A percentile compares a stretch with the other conserved stretches of the same genome.
Evolutionary conservation across 2,329 filamentous ascomycete species (phyloP).

Genomic region (Aspergillus costaricaensis): DNA sequence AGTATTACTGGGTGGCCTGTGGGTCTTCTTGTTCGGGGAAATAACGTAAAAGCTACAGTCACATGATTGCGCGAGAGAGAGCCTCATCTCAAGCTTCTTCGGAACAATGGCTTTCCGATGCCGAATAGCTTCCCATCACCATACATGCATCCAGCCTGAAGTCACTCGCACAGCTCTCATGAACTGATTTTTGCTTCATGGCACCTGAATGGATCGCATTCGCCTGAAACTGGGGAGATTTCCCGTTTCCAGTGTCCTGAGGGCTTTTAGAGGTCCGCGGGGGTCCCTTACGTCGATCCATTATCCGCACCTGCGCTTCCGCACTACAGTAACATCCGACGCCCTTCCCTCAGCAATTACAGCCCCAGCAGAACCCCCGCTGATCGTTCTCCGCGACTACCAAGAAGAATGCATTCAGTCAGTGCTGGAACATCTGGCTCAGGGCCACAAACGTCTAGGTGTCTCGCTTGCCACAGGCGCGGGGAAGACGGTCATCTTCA

Average conservation of each 20-base stretch:
- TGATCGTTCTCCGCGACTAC: slow-evolving; percentile 73
- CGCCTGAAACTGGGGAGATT: slow-evolving; percentile 26
- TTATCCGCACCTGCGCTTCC: slow-evolving; percentile 28
- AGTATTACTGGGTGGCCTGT: too few relatives aligned
- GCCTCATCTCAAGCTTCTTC: too few relatives aligned
- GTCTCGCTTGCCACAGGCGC: slow-evolving; percentile 85
- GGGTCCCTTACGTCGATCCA: slow-evolving; percentile 28
- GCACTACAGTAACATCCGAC: slow-evolving; percentile 23
- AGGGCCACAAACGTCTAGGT: slow-evolving; percentile 76
- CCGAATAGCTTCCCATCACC: too few relatives aligned
- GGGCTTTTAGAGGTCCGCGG: slow-evolving; percentile 16
- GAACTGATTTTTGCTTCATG: slow-evolving; percentile 7
- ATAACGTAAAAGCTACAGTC: too few relatives aligned
- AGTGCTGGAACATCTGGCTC: slow-evolving; percentile 67
- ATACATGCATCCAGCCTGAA: too few relatives aligned
- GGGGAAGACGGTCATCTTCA: slow-evolving; percentile 96
- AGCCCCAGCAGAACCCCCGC: slow-evolving; percentile 22
- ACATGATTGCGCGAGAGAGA: too few relatives aligned
- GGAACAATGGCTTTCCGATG: too few relatives aligned
- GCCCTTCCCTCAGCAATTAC: slow-evolving; percentile 2
- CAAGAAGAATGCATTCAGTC: slow-evolving; percentile 90
- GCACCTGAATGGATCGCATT: slow-evolving; percentile 34
- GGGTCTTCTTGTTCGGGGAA: too few relatives aligned
- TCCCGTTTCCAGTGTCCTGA: slow-evolving; percentile 21
- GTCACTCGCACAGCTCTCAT: too few relatives aligned